Evolutionary conservation across 441 rosid species (phyloP), one percentile per base, ranked within the genome.

Genomic region (Corymbia citriodora): DNA sequence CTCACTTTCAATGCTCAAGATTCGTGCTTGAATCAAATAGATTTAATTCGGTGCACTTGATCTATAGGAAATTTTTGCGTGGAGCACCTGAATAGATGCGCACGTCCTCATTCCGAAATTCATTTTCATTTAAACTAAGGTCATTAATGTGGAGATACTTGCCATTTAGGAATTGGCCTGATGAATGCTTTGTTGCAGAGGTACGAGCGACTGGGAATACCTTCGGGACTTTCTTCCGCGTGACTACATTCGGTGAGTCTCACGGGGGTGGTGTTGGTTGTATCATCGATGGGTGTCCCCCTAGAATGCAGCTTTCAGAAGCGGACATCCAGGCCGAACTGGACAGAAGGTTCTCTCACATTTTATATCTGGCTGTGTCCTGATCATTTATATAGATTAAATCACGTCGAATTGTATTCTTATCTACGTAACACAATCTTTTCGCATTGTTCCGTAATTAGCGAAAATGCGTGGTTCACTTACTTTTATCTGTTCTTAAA

Each of bases 201-300:
- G 94, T 97, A 90, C 91, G 90, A 90, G 99, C 99, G 8, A 92
- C 96, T 49, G 99, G 98, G 87, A 98, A 97, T 88, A 92, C 98
- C 7, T 97, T 93, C 88, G 98, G 99, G 40, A 96, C 92, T 91
- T 91, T 95, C 90, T 98, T 98, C 90, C 96, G 97, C 50, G 98
- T 98, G 55, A 94, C 99, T n/a, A 98, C 99, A 11, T 97, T 95
- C 89, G 99, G 99, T 87, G 99, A 98, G 93, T 98, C 99, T 88
- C 99, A 98, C 90, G 99, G 99, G 83, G 99, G 99, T 9, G 99
- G 98, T 87, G 99, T 98, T 91, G 99, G 99, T 88, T 98, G 99
- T 92, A 93, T 94, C 27, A 93, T 98, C 55, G 99, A 98, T 89
- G 99, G 99, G 48, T 97, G 99, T 91, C 99, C 99, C 91, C 98